These are phyloP conservation scores for Fistulina hepatica DNA, from an alignment of 1,284 basidiomycete genomes.

Conservation along the genomic window DNA sequence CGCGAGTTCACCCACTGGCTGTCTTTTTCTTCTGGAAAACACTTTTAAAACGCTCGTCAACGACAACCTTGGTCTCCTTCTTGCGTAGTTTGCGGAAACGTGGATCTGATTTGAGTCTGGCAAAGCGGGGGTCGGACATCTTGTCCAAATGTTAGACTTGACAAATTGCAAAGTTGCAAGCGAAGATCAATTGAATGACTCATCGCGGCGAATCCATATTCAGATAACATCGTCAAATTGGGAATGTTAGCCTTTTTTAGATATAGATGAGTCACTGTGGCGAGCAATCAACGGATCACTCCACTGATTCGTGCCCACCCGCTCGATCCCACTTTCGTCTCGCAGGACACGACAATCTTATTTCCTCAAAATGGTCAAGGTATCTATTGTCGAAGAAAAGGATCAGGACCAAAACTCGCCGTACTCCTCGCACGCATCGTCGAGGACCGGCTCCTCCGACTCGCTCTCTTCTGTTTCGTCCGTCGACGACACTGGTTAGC, in stretches of 20 bases:
- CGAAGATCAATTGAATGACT: conserved; percentile 1
- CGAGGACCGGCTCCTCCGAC: no score
- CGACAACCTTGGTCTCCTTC: conserved; percentile 71
- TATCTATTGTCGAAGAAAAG: no score
- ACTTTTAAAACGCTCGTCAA: conserved; percentile 91
- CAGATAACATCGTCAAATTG: not conserved
- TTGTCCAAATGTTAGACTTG: conserved; percentile 6
- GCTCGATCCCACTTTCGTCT: conserved; percentile 21
- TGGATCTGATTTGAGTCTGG: conserved; percentile 82
- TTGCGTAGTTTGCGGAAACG: conserved; percentile 82
- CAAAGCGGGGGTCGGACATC: conserved; percentile 82
- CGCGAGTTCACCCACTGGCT: conserved; percentile 26
- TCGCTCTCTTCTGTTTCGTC: no score
- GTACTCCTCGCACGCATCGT: no score
- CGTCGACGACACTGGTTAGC: no score
- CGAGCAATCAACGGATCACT: conserved; percentile 1
- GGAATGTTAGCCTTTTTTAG: not conserved
- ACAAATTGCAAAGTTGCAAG: not conserved
- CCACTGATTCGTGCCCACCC: conserved; percentile 14
- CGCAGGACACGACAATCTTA: no score
- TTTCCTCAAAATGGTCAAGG: no score
- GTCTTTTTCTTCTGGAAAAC: conserved; percentile 51
- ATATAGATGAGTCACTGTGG: not conserved
- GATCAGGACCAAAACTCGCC: no score
- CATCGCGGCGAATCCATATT: not conserved